Percentiles rank a stretch among this genome's conserved stretches.
phyloP scores from a whole-genome alignment of 768 basidiomycete species.

The Leccinum variicolor region DNA sequence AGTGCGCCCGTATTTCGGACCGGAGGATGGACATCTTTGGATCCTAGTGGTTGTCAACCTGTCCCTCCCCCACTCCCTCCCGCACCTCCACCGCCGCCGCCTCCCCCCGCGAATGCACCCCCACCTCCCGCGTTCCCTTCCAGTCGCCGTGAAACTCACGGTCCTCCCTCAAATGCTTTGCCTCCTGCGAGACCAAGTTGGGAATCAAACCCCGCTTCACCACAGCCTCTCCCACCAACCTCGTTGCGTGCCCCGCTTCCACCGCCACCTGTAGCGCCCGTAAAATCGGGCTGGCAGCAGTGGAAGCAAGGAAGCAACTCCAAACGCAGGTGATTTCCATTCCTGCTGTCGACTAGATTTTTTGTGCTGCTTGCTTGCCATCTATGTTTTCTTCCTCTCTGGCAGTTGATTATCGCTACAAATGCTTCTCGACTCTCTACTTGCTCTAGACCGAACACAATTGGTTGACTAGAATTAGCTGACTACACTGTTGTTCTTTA shows the following conservation, averaged over 20 bases:
- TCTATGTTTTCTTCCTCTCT: neutral
- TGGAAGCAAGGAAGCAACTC: constrained; percentile 31
- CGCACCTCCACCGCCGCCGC: constrained; percentile 9
- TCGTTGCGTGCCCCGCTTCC: constrained; percentile 17
- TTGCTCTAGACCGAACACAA: constrained; percentile 20
- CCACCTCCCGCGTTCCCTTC: neutral
- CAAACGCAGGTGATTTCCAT: constrained; percentile 19
- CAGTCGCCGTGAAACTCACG: constrained; percentile 9
- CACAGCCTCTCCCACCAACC: constrained; percentile 4
- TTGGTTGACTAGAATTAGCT: constrained; percentile 38
- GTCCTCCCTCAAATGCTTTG: constrained; percentile 5
- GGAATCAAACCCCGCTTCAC: constrained; percentile 2
- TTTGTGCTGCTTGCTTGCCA: constrained; percentile 1
- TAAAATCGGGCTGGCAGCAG: constrained; percentile 55
- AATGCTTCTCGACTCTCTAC: constrained; percentile 15
- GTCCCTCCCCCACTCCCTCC: constrained; percentile 21
- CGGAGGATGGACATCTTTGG: constrained; percentile 68
- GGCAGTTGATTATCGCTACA: constrained; percentile 15
- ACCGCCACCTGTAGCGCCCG: constrained; percentile 15
- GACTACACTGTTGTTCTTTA: constrained; percentile 49
- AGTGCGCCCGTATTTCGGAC: constrained; percentile 50
- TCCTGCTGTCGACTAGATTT: neutral
- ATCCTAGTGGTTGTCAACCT: constrained; percentile 40
- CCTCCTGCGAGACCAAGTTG: constrained; percentile 2
- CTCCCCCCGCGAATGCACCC: constrained; percentile 10